Evolutionary conservation across 768 basidiomycete genomes (phyloP).

Genomic region (Psilocybe cubensis): DNA sequence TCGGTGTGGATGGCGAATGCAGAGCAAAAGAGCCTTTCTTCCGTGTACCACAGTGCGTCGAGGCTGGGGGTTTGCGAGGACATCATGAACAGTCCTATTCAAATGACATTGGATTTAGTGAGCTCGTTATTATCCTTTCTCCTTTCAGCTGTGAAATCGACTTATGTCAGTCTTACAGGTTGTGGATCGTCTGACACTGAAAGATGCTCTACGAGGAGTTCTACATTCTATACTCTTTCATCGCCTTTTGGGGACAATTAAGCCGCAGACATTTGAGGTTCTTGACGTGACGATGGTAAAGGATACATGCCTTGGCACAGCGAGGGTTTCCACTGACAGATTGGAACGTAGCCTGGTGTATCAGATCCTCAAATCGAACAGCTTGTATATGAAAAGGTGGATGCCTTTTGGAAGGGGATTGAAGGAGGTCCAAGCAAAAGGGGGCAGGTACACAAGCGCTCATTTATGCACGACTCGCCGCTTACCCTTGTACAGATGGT

Average conservation of each 20-base stretch:
- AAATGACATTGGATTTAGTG: constrained; percentile 55
- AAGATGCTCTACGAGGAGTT: constrained; percentile 75
- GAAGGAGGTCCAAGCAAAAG: constrained; percentile 65
- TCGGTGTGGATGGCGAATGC: background rate
- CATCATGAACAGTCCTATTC: background rate
- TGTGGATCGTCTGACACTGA: constrained; percentile 71
- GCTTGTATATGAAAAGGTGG: constrained; percentile 77
- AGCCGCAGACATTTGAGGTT: constrained; percentile 76
- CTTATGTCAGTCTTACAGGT: constrained; percentile 41
- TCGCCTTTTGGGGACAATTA: constrained; percentile 79
- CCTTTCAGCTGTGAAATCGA: constrained; percentile 3
- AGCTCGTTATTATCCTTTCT: constrained; percentile 2
- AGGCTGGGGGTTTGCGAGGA: background rate
- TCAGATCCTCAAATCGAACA: constrained; percentile 73
- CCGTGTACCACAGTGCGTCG: background rate
- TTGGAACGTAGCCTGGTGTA: constrained; percentile 65
- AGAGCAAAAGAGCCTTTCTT: background rate
- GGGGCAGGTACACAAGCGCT: constrained; percentile 59
- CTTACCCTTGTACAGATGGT: constrained; percentile 49
- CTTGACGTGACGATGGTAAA: constrained; percentile 85
- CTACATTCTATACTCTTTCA: constrained; percentile 88
- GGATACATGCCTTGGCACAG: background rate
- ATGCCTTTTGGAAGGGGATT: constrained; percentile 77
- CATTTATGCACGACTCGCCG: background rate
- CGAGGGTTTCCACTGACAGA: background rate